These are phyloP conservation scores for Stenogyne calaminthoides DNA, from an alignment of 305 asterid species.

Conservation along the genomic window DNA sequence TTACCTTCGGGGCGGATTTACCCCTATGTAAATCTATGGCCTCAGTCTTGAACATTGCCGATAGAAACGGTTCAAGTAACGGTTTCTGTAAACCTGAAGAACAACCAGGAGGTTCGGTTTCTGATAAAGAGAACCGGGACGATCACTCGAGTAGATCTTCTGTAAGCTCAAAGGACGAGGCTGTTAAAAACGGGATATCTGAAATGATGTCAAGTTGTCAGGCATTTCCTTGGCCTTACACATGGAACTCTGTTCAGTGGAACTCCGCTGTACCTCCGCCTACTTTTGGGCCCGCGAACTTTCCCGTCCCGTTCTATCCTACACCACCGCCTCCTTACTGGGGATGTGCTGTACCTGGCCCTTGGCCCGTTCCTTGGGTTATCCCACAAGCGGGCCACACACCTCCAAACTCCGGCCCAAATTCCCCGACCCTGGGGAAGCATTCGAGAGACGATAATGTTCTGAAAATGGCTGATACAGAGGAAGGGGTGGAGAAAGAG, in stretches of 20 bases:
- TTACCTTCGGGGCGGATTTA: constrained; percentile 62
- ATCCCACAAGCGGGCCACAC: constrained; percentile 39
- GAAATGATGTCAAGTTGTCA: constrained; percentile 42
- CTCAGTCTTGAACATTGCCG: constrained; percentile 56
- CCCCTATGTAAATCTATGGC: constrained; percentile 75
- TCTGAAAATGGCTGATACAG: constrained; percentile 27
- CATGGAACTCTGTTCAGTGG: constrained; percentile 62
- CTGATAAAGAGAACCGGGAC: constrained; percentile 43
- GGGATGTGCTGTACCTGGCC: constrained; percentile 45
- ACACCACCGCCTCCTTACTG: constrained; percentile 46
- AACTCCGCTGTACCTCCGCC: constrained; percentile 43
- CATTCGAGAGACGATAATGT: constrained; percentile 73
- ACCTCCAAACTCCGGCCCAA: constrained; percentile 46
- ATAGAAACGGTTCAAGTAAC: constrained; percentile 37
- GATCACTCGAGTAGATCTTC: constrained; percentile 51
- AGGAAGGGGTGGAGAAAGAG: constrained; percentile 41
- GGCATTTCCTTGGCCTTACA: constrained; percentile 67
- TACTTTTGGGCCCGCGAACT: constrained; percentile 46
- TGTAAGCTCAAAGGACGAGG: constrained; percentile 48
- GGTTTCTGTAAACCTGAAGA: constrained; percentile 54
- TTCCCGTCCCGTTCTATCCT: constrained; percentile 54
- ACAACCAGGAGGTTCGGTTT: constrained; percentile 34
- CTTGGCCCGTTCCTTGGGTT: constrained; percentile 69
- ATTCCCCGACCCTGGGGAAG: constrained; percentile 76
- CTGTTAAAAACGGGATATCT: constrained; percentile 36